Conservation (phyloP, 805 yeast genomes). For the Kurtzmaniella fragi region DNA sequence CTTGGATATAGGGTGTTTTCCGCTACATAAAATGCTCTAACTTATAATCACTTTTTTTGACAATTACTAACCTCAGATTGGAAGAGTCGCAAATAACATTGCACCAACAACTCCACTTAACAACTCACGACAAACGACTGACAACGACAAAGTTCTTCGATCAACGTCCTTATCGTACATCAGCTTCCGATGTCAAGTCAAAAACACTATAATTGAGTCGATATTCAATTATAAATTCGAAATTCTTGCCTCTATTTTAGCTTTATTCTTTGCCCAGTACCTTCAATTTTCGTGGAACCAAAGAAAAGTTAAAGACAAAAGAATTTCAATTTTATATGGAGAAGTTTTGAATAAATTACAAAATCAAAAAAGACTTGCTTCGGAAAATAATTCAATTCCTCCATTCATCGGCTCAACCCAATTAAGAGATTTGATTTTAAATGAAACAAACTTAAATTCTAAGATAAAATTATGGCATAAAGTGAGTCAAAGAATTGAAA, state of each 20-base stretch:
- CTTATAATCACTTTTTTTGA: background rate
- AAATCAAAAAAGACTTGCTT: slow-evolving; percentile 31
- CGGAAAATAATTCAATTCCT: slow-evolving; percentile 30
- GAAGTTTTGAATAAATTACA: slow-evolving; percentile 49
- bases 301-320: slow-evolving; percentile 32
- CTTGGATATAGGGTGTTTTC: background rate
- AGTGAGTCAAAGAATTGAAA: slow-evolving; percentile 54
- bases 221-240: slow-evolving; percentile 18
- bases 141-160: slow-evolving; percentile 57
- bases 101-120: slow-evolving; percentile 22
- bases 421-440: slow-evolving; percentile 59
- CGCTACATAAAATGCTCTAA: background rate
- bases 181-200: slow-evolving; percentile 51
- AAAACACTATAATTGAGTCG: slow-evolving; percentile 44
- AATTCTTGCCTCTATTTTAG: slow-evolving; percentile 11
- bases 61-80: slow-evolving; percentile 22
- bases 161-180: slow-evolving; percentile 66
- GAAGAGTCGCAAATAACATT: slow-evolving; percentile 13
- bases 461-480: slow-evolving; percentile 54
- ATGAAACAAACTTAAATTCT: slow-evolving; percentile 31
- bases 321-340: slow-evolving; percentile 41
- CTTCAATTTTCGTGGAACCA: slow-evolving; percentile 30
- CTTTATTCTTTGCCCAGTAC: slow-evolving; percentile 15
- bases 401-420: slow-evolving; percentile 64
- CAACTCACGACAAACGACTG: slow-evolving; percentile 37